A percentile compares a stretch with the other conserved stretches of the same genome.
Evolutionary conservation across 768 basidiomycete genomes (phyloP).

Genomic region (Flagelloscypha sp.): DNA sequence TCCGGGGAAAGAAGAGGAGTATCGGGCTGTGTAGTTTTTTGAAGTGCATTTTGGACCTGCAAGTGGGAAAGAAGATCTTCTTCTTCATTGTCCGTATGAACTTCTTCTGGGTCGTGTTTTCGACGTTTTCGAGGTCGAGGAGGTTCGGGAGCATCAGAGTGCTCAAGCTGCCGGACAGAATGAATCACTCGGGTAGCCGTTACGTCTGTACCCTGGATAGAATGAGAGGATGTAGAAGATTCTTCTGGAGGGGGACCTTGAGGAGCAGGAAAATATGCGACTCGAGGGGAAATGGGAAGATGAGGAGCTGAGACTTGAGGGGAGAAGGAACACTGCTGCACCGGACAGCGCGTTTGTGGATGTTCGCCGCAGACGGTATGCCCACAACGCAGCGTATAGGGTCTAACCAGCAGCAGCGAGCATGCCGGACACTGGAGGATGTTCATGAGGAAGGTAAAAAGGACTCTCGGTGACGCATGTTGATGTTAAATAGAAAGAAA

Average conservation of each 20-base stretch:
- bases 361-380: conserved; percentile 73
- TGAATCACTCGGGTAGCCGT: conserved; percentile 10
- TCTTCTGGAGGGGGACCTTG: conserved; percentile 24
- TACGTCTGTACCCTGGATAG: conserved; percentile 12
- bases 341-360: conserved; percentile 24
- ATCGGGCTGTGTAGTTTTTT: neutral
- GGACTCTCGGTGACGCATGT: conserved; percentile 6
- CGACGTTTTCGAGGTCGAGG: conserved; percentile 19
- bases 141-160: conserved; percentile 15
- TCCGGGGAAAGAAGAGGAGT: conserved; percentile 6
- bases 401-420: conserved; percentile 28
- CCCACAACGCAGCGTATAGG: conserved; percentile 67
- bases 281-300: conserved; percentile 33
- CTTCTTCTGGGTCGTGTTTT: conserved; percentile 12
- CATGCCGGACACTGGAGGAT: conserved; percentile 55
- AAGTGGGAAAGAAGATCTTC: conserved; percentile 31
- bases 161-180: conserved; percentile 7
- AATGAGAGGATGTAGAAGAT: conserved; percentile 10
- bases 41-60: conserved; percentile 16
- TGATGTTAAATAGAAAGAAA: neutral
- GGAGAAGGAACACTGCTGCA: conserved; percentile 24
- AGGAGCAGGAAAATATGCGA: conserved; percentile 27
- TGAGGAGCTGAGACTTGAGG: conserved; percentile 19
- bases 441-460: conserved; percentile 19
- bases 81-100: conserved; percentile 16